Base-by-base conservation (phyloP, 345 rosid species). In the Ceriops zippeliana region DNA sequence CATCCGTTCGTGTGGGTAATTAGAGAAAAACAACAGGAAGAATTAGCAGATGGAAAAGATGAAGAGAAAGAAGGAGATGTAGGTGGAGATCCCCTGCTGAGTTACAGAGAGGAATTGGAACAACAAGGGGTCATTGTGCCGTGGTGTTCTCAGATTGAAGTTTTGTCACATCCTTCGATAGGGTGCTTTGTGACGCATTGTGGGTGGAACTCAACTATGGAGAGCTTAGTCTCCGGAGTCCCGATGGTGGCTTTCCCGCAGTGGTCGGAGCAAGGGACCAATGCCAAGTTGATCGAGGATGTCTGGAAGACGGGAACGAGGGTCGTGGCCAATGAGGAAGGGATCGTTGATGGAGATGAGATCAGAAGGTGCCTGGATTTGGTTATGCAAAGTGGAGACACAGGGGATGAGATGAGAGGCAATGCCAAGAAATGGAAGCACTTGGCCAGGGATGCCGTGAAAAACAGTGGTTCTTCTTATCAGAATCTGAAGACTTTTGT, bases 1-100 rank as follows among this genome's bases (percentile, higher is more conserved):
- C 73, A 77, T 7, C 80, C 89, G 3, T 87, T 89, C 77, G 22
- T 88, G 73, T 86, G 92, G 90, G 85, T 83, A n/a, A 61, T 84
- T 20, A 84, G 84, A 42, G 57, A 54, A 54, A 13, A 54, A 54
- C 28, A 21, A 54, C 10, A 22, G 22, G 11, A 37, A 10, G 19
- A 42, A 42, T 47, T 60, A 22, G 60, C 30, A 19, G 35, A 26
- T 9, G 71, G 62, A 22, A 78, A 72, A 6, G 80, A 79, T 46
- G 83, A 77, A 21, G 66, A 20, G 5, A 70, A 72, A 16, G 81
- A 73, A 37, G 81, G 73, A 31, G 56, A 15, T 74, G 75, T 52
- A 79, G 66, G 11, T 79, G 31, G 53, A 77, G 60, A 67, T 6
- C 11, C 57, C 21, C 19, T 13, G 5, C 1, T 32, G 17, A 4